Conservation (phyloP, 257 asterid genomes). For the Nicotiana obtusifolia region DNA sequence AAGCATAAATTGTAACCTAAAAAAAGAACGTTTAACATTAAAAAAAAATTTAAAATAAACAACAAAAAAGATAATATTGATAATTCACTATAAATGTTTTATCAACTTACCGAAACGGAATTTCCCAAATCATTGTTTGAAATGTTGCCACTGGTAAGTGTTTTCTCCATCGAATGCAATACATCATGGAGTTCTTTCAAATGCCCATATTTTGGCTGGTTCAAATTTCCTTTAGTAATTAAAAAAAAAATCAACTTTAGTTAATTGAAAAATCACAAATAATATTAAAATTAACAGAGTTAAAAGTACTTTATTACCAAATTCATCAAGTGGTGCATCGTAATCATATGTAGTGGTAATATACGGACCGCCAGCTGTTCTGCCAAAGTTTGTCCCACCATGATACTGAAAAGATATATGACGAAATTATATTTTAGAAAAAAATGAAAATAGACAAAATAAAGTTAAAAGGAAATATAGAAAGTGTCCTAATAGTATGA, state of each 20-base stretch:
- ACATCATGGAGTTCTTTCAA: slow-evolving; percentile 59
- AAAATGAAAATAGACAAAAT: too few species aligned
- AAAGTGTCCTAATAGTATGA: not conserved
- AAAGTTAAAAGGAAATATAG: not conserved
- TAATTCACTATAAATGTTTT: too few species aligned
- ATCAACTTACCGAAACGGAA: slow-evolving; percentile 28
- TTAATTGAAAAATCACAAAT: not conserved
- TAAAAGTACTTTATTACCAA: slow-evolving; percentile 22
- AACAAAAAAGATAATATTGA: not conserved
- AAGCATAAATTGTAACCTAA: slow-evolving; percentile 35
- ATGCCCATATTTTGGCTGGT: slow-evolving; percentile 72
- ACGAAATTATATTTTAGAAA: not conserved
- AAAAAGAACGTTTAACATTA: not conserved
- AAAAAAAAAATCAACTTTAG: not conserved
- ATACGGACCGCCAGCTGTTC: slow-evolving; percentile 73
- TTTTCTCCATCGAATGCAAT: slow-evolving; percentile 44
- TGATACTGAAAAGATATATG: slow-evolving; percentile 35
- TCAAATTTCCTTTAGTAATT: slow-evolving; percentile 30
- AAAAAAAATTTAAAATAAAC: too few species aligned
- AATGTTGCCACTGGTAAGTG: slow-evolving; percentile 46
- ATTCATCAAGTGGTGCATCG: slow-evolving; percentile 70
- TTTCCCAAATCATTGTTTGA: slow-evolving; percentile 27
- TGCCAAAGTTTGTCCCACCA: slow-evolving; percentile 75
- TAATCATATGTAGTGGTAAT: slow-evolving; percentile 66
- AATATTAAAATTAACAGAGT: too few species aligned